Percentiles rank a stretch among this genome's conserved stretches.
Conservation (phyloP, 306 rosid species). For the Cicer chorassanicum region DNA sequence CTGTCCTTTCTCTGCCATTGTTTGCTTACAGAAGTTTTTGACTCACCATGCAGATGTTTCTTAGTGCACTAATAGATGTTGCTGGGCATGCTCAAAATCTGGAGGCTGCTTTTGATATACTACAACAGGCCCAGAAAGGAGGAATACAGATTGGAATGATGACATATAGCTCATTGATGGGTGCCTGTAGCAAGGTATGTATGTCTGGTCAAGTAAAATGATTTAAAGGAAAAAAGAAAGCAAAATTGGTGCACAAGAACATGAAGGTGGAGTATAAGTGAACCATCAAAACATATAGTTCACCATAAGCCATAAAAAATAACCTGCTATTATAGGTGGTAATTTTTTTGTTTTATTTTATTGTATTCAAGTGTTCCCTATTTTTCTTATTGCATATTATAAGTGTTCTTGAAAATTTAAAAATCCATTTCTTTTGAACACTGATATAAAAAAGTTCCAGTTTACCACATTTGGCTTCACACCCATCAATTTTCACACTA, state of each 20-base stretch:
- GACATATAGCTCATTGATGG: conserved; percentile 95
- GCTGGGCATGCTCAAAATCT: conserved; percentile 93
- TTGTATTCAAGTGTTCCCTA: background rate
- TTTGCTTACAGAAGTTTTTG: conserved; percentile 42
- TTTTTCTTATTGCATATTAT: background rate
- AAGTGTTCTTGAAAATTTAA: background rate
- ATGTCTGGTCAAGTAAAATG: conserved; percentile 51
- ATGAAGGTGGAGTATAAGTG: background rate
- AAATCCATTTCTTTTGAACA: conserved; percentile 1
- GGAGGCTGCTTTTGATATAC: conserved; percentile 85
- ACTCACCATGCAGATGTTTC: conserved; percentile 72
- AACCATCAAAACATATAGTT: conserved; percentile 7
- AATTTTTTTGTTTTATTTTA: background rate
- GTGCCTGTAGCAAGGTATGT: conserved; percentile 98
- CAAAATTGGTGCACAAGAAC: conserved; percentile 1
- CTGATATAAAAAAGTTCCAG: background rate
- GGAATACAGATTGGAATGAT: conserved; percentile 70
- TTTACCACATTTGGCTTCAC: background rate
- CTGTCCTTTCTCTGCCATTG: conserved; percentile 35
- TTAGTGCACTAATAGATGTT: conserved; percentile 93
- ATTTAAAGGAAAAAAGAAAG: conserved; percentile 28
- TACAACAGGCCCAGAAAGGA: conserved; percentile 65
- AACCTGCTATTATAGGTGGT: background rate
- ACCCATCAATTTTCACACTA: conserved; percentile 5
- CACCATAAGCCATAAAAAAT: background rate